These are phyloP conservation scores for Cladophialophora immunda DNA, from an alignment of 2,329 filamentous ascomycete species.

Conservation along the genomic window DNA sequence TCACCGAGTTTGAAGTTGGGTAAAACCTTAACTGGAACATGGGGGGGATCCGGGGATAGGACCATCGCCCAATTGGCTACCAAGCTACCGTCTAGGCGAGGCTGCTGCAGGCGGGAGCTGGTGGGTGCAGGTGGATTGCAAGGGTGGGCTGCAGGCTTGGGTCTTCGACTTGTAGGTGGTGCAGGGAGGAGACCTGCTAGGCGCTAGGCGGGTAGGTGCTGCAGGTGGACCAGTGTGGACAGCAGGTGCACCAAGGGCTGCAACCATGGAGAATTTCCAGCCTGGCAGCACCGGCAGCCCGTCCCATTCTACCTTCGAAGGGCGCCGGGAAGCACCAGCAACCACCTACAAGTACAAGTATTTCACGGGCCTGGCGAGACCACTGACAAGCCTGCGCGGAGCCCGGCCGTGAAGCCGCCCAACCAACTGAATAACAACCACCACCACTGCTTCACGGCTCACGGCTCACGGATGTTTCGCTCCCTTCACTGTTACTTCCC, in stretches of 20 bases:
- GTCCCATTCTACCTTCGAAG: too few species aligned
- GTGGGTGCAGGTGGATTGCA: slow-evolving; percentile 16
- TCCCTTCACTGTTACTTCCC: slow-evolving; percentile 1
- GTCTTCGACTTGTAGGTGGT: neutral
- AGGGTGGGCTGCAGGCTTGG: neutral
- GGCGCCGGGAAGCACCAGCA: neutral
- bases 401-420: neutral
- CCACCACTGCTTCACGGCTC: neutral
- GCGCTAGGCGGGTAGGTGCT: neutral
- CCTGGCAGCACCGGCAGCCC: neutral
- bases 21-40: slow-evolving; percentile 20
- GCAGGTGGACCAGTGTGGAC: slow-evolving; percentile 4
- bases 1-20: slow-evolving; percentile 16
- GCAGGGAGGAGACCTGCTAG: neutral
- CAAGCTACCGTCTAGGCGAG: slow-evolving; percentile 13
- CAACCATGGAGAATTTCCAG: slow-evolving; percentile 5
- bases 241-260: neutral
- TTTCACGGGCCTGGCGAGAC: slow-evolving; percentile 1
- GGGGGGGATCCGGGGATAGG: slow-evolving; percentile 13
- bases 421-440: neutral
- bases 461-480: neutral
- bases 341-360: neutral
- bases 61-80: slow-evolving; percentile 19
- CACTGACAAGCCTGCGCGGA: slow-evolving; percentile 6
- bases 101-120: slow-evolving; percentile 7